Evolutionary conservation across 2,329 filamentous ascomycete species (phyloP).

Genomic region (Sphaceloma murrayae): DNA sequence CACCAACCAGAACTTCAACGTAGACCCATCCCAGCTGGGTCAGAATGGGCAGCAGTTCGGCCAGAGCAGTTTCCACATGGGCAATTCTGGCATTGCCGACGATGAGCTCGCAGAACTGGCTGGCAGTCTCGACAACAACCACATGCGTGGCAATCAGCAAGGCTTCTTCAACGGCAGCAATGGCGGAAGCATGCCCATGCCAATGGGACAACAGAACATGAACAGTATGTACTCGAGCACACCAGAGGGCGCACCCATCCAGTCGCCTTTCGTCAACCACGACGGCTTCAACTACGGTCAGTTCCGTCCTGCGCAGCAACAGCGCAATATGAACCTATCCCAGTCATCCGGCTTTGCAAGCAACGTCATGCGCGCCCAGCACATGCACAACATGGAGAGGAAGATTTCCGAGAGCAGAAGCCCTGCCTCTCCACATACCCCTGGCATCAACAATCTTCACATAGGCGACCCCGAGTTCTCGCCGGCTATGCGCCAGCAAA

Average conservation of each 20-base stretch:
- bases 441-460: constrained; percentile 61
- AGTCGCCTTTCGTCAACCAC: constrained; percentile 71
- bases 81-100: constrained; percentile 70
- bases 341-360: constrained; percentile 17
- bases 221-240: constrained; percentile 76
- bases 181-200: constrained; percentile 34
- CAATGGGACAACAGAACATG: constrained; percentile 61
- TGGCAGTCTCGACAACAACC: constrained; percentile 18
- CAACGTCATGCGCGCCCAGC: constrained; percentile 28
- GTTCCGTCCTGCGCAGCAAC: constrained; percentile 50
- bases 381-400: constrained; percentile 44
- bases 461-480: constrained; percentile 52
- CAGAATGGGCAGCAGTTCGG: constrained; percentile 51
- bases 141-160: constrained; percentile 21
- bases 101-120: constrained; percentile 74
- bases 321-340: constrained; percentile 34
- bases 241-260: constrained; percentile 82
- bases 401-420: constrained; percentile 60
- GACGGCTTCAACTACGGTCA: constrained; percentile 63
- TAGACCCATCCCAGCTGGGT: constrained; percentile 78
- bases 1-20: constrained; percentile 46
- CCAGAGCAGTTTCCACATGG: constrained; percentile 62
- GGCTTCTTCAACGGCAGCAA: constrained; percentile 34
- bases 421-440: constrained; percentile 81
- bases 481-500: constrained; percentile 29